These are phyloP conservation scores for Elaeis oleifera DNA, from an alignment of 202 grass and related monocot species.

Conservation along the genomic window DNA sequence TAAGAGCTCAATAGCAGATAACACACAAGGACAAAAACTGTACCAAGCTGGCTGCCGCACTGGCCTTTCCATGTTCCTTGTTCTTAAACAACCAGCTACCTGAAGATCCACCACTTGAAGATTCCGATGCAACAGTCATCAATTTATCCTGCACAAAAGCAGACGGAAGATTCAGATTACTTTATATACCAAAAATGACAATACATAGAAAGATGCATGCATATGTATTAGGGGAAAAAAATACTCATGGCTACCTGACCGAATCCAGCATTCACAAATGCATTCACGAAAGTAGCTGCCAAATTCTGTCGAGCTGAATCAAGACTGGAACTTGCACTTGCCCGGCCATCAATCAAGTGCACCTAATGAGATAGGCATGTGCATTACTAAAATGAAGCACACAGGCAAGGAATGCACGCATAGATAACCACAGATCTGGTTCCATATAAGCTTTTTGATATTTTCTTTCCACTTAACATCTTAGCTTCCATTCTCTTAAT, in stretches of 20 bases:
- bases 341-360: conserved; percentile 91
- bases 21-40: conserved; percentile 5
- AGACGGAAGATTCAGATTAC: conserved; percentile 15
- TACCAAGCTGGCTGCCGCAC: conserved; percentile 93
- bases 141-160: conserved; percentile 71
- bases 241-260: conserved; percentile 54
- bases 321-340: conserved; percentile 81
- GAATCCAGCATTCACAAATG: conserved; percentile 98
- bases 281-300: conserved; percentile 97
- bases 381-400: no score
- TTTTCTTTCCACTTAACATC: no score
- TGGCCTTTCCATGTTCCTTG: conserved; percentile 96
- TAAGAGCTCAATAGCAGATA: no score
- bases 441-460: no score
- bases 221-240: background rate
- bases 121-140: conserved; percentile 80
- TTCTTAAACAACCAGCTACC: conserved; percentile 97
- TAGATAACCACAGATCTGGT: no score
- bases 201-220: no score
- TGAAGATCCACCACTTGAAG: conserved; percentile 62
- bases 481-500: no score
- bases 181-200: background rate
- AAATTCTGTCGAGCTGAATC: conserved; percentile 99
- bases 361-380: conserved; percentile 47
- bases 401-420: no score